Base-by-base conservation (phyloP, 306 rosid species). In the Comarum palustre region DNA sequence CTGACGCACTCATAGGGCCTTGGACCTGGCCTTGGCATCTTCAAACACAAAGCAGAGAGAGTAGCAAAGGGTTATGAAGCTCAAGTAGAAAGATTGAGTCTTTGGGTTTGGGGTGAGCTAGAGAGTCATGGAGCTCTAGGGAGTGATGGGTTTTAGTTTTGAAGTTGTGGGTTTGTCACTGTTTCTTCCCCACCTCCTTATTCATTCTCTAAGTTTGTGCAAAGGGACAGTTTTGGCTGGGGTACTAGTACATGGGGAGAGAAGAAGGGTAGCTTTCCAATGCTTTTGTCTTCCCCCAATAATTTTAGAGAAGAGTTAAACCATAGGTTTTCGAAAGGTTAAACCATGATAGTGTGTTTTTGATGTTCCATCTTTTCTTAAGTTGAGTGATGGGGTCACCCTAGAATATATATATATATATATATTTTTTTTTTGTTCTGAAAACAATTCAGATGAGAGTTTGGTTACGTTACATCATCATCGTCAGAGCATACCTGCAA, bases 11-110 rank as follows among this genome's bases (percentile, higher is more conserved):
- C 99, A 66, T 95, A 95, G 67, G 99, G 99, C 82, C 99, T 90
- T 25, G 97, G 99, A 27, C 99, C 99, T 22, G 99, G 99, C 84
- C 99, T 75, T 67, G 99, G 99, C 99, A 95, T 95, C 96, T 86
- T 84, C n/a, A 57, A 74, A 51, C 41, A 57, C 3, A 24, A 57
- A 12, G 11, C 0, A 13, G 65, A 57, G 65, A 57, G 2, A 57
- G 47, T 3, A 27, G 65, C 14, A 66, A 57, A 50, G 52, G 76
- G 48, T 75, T n/a, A n/a, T n/a, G n/a, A n/a, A n/a, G n/a, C n/a
- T n/a, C n/a, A n/a, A n/a, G n/a, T n/a, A n/a, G 48, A 27, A 62
- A 71, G 60, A 32, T 69, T n/a, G 67, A 57, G 68, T 22, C 19
- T 46, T 29, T 24, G 17, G 12, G 66, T 46, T 29, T 24, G 17